A percentile compares a stretch with the other conserved stretches of the same genome.
Evolutionary conservation across 2,329 filamentous ascomycete genomes (phyloP).

Genomic region (Penicillium sp.): DNA sequence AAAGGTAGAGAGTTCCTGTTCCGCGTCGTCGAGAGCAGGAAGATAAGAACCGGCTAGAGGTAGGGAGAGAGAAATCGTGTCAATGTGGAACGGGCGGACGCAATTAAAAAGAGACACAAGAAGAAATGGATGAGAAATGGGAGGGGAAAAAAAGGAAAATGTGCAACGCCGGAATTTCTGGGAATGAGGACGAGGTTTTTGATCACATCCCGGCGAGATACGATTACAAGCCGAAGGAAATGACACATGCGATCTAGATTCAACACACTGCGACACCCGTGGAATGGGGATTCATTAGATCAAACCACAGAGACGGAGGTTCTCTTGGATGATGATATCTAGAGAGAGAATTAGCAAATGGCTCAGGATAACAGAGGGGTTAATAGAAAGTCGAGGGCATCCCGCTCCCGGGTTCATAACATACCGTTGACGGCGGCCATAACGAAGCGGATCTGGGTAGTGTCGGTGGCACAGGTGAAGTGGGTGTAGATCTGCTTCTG

Average conservation of each 20-base stretch:
- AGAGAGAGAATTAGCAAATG: conserved; percentile 33
- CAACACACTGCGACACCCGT: conserved; percentile 36
- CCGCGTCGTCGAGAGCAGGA: conserved; percentile 35
- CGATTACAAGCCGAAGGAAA: conserved; percentile 39
- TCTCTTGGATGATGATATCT: conserved; percentile 99
- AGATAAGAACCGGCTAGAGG: conserved; percentile 30
- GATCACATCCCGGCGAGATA: conserved; percentile 33
- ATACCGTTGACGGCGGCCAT: conserved; percentile 99
- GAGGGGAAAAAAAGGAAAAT: conserved; percentile 23
- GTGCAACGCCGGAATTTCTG: conserved; percentile 35
- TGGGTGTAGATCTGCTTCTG: conserved; percentile 99
- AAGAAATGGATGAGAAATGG: conserved; percentile 30
- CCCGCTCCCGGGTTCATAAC: conserved; percentile 38
- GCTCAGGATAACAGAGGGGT: not conserved
- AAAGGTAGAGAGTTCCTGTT: conserved; percentile 28
- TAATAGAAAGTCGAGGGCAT: not conserved
- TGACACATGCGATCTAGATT: conserved; percentile 42
- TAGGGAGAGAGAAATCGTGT: conserved; percentile 37
- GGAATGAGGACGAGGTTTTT: conserved; percentile 31
- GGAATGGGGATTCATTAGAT: conserved; percentile 68
- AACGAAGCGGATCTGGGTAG: conserved; percentile 98
- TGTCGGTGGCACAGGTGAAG: conserved; percentile 98
- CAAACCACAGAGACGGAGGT: conserved; percentile 93
- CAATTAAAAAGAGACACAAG: conserved; percentile 36
- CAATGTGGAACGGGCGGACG: conserved; percentile 34